Conservation (phyloP, 495 filamentous ascomycete genomes). For the Entonaema liquescens region DNA sequence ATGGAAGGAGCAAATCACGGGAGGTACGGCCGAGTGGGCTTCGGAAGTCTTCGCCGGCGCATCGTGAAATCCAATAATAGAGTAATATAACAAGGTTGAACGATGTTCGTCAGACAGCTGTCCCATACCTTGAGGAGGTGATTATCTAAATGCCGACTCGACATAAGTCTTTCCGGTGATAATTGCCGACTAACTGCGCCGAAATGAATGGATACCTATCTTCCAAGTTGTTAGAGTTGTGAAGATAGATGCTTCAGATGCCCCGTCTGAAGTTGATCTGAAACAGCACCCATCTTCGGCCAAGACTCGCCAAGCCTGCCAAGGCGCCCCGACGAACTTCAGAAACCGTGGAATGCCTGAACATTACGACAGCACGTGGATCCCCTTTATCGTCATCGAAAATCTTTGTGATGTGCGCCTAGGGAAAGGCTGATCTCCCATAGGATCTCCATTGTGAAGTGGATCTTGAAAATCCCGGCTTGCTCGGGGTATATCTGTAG, state of each 20-base stretch:
- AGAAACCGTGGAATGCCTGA: conserved; percentile 8
- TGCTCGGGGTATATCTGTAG: not conserved
- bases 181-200: conserved; percentile 4
- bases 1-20: not conserved
- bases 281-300: conserved; percentile 28
- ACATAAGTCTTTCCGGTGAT: not conserved
- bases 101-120: not conserved
- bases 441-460: conserved; percentile 16
- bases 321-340: conserved; percentile 22
- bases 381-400: conserved; percentile 5
- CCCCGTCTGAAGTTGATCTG: conserved; percentile 29
- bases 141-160: not conserved
- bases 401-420: conserved; percentile 34
- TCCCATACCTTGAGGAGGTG: not conserved
- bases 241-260: conserved; percentile 31
- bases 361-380: conserved; percentile 34
- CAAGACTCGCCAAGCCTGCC: conserved; percentile 29
- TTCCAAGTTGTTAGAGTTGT: not conserved
- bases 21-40: not conserved
- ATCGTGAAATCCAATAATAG: not conserved
- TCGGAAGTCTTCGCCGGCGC: not conserved
- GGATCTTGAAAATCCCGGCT: not conserved
- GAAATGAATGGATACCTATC: not conserved
- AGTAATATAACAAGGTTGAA: not conserved
- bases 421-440: conserved; percentile 31